Percentiles rank a stretch among this genome's conserved stretches.
These are phyloP conservation scores for Cadophora malorum DNA, from an alignment of 2,329 filamentous ascomycete species.

Conservation along the genomic window DNA sequence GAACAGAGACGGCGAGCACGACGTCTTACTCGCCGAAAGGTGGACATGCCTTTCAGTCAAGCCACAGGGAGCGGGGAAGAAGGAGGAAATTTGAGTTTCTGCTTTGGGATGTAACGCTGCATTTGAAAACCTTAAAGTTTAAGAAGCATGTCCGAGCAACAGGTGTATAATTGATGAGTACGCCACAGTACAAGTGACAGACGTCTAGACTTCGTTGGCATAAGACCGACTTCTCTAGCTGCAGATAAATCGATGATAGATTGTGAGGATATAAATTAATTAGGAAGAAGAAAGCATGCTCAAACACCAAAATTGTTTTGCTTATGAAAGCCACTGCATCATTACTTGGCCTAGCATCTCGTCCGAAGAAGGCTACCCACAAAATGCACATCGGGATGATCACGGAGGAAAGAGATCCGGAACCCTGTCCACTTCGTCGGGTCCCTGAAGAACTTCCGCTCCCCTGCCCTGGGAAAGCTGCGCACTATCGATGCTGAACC, in stretches of 20 bases:
- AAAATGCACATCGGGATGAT: background rate
- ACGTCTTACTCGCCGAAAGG: too few relatives aligned
- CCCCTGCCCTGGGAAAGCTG: background rate
- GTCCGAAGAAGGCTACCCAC: background rate
- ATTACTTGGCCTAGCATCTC: background rate
- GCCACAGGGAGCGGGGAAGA: background rate
- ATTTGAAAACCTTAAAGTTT: background rate
- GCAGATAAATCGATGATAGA: background rate
- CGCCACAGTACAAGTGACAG: background rate
- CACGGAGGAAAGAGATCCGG: background rate
- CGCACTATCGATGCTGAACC: conserved; percentile 1
- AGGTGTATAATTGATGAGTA: background rate
- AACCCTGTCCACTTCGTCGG: background rate
- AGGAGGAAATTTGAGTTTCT: background rate
- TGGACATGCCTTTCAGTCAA: background rate
- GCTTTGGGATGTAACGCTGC: conserved; percentile 1
- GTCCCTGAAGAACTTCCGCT: background rate
- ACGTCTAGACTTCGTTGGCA: background rate
- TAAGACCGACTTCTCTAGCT: background rate
- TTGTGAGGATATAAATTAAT: conserved; percentile 1
- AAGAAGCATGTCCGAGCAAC: background rate
- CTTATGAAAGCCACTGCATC: background rate
- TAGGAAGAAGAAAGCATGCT: background rate
- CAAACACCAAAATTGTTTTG: background rate
- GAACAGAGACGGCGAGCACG: background rate